Evolutionary conservation across 352 stramenopile genomes (phyloP), one percentile per base, ranked within the genome.

Genomic region (Albugo laibachii): DNA sequence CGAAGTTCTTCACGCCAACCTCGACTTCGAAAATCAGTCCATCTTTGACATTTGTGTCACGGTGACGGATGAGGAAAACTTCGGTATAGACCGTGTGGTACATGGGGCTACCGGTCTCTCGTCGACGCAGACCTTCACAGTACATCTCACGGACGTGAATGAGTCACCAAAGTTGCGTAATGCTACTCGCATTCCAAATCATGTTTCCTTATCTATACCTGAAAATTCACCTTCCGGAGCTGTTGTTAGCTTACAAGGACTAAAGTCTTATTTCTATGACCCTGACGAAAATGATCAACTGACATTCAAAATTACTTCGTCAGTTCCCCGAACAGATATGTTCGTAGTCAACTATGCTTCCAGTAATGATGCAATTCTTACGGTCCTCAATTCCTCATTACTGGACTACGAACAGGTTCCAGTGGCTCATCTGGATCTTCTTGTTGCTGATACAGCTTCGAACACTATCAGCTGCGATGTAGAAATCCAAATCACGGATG

Each of bases 11-110:
- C 54, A 55, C 13, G 63, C 58, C 0, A 14, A 53, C 24, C 4
- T 77, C 1, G 40, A 80, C 45, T 80, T 60, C 48, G 68, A 80
- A 40, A 44, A 49, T 6, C 49, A 61, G 16, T 42, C 47, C 3
- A 36, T 38, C 0, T 73, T 80, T 46, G 53, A 63, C 6, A 48
- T 80, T 13, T 42, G 39, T 0, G 50, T 72, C 18, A 76, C 55
- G n/a, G 61, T 62, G 1, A 62, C 56, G 0, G 67, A 80, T 42
- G 36, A 41, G 11, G 57, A 53, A 31, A 10, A 31, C 24, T 31
- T 8, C 3, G 8, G 8, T 31, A 31, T 8, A 10, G 8, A 31
- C 24, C 24, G 3, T 31, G 24, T 8, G 8, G 8, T 31, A 31
- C 24, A 31, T 31, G 24, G 24, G 24, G 3, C 24, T 31, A 31